phyloP scores from a whole-genome alignment of 805 yeast genomes.

The Ogataea salicorniae region DNA sequence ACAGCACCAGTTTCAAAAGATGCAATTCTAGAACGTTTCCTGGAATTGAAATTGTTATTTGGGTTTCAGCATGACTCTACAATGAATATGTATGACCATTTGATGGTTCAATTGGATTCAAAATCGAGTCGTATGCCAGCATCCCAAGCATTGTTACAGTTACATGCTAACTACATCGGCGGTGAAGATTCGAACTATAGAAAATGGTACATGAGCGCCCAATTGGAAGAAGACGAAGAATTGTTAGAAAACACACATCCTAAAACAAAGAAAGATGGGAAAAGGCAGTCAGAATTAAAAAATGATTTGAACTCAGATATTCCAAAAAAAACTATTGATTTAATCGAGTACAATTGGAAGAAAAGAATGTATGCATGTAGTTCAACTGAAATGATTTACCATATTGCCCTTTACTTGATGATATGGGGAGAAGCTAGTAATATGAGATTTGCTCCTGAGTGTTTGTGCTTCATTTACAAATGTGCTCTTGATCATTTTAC shows the following conservation, averaged over 20 bases:
- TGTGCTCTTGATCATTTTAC: constrained; percentile 47
- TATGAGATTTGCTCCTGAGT: constrained; percentile 47
- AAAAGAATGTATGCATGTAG: constrained; percentile 49
- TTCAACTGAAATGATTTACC: constrained; percentile 56
- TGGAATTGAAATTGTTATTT: constrained; percentile 53
- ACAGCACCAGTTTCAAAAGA: constrained; percentile 69
- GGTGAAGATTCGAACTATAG: constrained; percentile 83
- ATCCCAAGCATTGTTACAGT: constrained; percentile 58
- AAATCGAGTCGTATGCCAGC: constrained; percentile 78
- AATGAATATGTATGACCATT: constrained; percentile 74
- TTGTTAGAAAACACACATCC: constrained; percentile 52
- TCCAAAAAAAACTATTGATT: constrained; percentile 41
- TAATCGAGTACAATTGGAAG: constrained; percentile 83
- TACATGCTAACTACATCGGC: constrained; percentile 90
- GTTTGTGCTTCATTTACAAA: constrained; percentile 50
- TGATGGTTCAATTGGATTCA: constrained; percentile 79
- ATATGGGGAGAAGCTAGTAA: constrained; percentile 81
- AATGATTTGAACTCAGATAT: constrained; percentile 14
- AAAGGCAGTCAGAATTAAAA: constrained; percentile 25
- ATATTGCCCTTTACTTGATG: constrained; percentile 55
- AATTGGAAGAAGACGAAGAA: constrained; percentile 68
- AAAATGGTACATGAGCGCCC: constrained; percentile 91
- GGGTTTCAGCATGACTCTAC: constrained; percentile 83
- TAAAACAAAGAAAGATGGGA: constrained; percentile 62
- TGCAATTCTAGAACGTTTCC: constrained; percentile 59